These are phyloP conservation scores for Nakazawaea anatomiae DNA, from an alignment of 805 yeast species.

Conservation along the genomic window DNA sequence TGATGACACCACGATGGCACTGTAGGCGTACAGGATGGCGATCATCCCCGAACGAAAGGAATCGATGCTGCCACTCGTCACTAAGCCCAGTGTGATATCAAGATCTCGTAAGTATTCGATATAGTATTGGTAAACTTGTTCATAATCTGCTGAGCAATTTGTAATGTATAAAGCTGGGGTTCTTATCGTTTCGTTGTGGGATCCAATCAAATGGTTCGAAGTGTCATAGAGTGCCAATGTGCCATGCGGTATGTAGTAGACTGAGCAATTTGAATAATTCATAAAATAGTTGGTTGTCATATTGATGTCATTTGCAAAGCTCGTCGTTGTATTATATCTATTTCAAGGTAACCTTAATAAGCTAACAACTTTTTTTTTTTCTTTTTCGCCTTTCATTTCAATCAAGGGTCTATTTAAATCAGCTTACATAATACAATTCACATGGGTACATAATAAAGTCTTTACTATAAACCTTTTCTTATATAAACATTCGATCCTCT, in stretches of 20 bases:
- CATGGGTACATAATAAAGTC: background rate
- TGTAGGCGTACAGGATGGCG: conserved; percentile 42
- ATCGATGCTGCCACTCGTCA: conserved; percentile 17
- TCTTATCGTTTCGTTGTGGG: conserved; percentile 15
- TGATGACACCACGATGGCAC: conserved; percentile 51
- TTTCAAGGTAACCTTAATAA: background rate
- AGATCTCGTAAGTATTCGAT: conserved; percentile 12
- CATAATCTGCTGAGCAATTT: conserved; percentile 30
- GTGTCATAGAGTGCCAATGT: conserved; percentile 18
- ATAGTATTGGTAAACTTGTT: background rate
- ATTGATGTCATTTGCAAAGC: background rate
- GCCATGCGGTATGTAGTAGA: conserved; percentile 32
- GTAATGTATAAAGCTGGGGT: conserved; percentile 41
- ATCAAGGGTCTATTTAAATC: background rate
- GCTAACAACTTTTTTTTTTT: conserved; percentile 8
- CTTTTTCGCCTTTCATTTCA: background rate
- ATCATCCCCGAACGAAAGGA: conserved; percentile 31
- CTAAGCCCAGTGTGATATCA: background rate
- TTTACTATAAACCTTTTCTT: background rate
- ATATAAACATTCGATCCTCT: background rate
- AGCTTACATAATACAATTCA: no score
- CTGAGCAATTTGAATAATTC: conserved; percentile 26
- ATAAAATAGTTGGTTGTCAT: background rate
- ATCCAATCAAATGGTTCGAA: conserved; percentile 13
- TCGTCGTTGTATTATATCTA: background rate